phyloP scores from a whole-genome alignment of 2,329 filamentous ascomycete genomes.

The Scedosporium minutisporum region DNA sequence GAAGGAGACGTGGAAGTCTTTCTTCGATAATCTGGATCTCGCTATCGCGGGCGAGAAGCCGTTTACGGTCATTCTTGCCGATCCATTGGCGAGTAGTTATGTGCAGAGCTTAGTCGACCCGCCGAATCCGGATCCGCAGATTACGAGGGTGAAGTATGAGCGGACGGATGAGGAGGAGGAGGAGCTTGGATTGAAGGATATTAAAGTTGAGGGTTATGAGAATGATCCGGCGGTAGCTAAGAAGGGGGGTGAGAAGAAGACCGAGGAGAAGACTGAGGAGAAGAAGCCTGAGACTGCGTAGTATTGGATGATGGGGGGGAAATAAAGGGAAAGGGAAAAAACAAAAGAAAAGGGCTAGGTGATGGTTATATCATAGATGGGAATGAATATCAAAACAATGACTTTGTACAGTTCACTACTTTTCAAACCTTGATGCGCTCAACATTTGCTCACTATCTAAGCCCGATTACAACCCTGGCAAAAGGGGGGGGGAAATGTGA shows the following conservation, averaged over 20 bases:
- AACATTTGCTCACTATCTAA: too few relatives aligned
- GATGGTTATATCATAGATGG: too few relatives aligned
- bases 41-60: constrained; percentile 73
- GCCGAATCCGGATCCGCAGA: constrained; percentile 60
- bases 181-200: constrained; percentile 80
- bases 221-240: constrained; percentile 32
- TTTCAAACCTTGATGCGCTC: too few relatives aligned
- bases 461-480: too few relatives aligned
- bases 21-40: constrained; percentile 66
- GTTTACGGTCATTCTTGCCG: constrained; percentile 75
- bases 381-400: too few relatives aligned
- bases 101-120: constrained; percentile 83
- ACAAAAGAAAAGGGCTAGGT: not conserved
- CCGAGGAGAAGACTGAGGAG: constrained; percentile 12
- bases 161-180: constrained; percentile 90
- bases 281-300: not conserved
- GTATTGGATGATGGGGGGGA: not conserved
- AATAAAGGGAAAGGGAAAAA: not conserved
- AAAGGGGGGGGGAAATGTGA: not conserved
- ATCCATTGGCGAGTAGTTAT: constrained; percentile 87
- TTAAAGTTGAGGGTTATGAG: constrained; percentile 85
- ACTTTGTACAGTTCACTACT: too few relatives aligned
- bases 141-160: constrained; percentile 72
- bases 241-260: constrained; percentile 11
- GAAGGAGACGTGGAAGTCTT: constrained; percentile 64